These are phyloP conservation scores for Morella rubra DNA, from an alignment of 306 rosid genomes.

Conservation along the genomic window DNA sequence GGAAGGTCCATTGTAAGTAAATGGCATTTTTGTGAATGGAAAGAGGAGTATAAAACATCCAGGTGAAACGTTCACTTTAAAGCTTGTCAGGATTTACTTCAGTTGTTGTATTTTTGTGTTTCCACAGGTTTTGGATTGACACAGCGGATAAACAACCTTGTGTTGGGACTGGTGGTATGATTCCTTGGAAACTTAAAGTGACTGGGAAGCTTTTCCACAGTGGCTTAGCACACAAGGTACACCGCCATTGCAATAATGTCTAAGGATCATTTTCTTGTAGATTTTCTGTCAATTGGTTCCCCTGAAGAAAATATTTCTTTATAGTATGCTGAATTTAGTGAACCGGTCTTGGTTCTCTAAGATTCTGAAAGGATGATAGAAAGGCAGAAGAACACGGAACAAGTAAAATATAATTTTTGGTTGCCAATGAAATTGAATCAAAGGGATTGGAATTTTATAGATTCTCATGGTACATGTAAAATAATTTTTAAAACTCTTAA, in stretches of 20 bases:
- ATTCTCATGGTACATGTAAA: neutral
- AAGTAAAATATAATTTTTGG: neutral
- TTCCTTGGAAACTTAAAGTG: constrained; percentile 85
- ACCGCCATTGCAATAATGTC: neutral
- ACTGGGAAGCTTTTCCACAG: constrained; percentile 91
- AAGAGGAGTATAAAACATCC: neutral
- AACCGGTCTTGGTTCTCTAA: constrained; percentile 11
- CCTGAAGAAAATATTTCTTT: neutral
- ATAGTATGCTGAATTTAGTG: neutral
- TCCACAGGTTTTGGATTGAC: constrained; percentile 81
- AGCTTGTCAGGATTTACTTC: neutral
- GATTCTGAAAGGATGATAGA: constrained; percentile 7
- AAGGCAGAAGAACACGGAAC: neutral
- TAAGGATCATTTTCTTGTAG: neutral
- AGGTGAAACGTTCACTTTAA: constrained; percentile 4
- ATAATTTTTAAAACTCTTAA: neutral
- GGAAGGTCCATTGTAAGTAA: constrained; percentile 82
- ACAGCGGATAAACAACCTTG: constrained; percentile 96
- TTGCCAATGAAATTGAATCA: neutral
- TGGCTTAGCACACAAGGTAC: constrained; percentile 84
- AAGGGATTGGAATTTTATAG: neutral
- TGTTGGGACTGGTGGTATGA: constrained; percentile 89
- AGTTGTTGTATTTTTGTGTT: constrained; percentile 23
- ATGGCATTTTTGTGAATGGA: neutral
- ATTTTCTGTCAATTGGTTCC: neutral